Evolutionary conservation across 352 stramenopile genomes (phyloP).

Genomic region (Pythium coloratum): DNA sequence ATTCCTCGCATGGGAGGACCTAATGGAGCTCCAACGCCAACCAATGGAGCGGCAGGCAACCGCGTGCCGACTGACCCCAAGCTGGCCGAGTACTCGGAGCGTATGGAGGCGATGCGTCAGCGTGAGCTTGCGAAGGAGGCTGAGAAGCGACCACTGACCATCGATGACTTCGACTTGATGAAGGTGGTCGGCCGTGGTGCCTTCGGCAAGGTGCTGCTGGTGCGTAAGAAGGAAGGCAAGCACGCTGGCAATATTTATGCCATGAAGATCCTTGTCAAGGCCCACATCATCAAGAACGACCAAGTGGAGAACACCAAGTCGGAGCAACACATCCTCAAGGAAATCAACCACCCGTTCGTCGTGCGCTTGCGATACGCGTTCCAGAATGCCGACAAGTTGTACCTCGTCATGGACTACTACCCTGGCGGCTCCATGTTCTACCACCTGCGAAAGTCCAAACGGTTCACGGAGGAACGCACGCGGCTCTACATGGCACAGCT

Average conservation of each 20-base stretch:
- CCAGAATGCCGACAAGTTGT: constrained; percentile 92
- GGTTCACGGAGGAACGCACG: constrained; percentile 83
- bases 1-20: constrained; percentile 52
- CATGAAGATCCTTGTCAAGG: constrained; percentile 95
- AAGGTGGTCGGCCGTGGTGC: constrained; percentile 95
- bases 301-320: constrained; percentile 93
- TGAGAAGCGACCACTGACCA: constrained; percentile 68
- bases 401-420: constrained; percentile 97
- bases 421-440: constrained; percentile 90
- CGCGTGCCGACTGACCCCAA: constrained; percentile 55
- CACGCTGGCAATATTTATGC: constrained; percentile 88
- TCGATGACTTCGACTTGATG: constrained; percentile 94
- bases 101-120: constrained; percentile 79
- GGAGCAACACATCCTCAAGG: constrained; percentile 89
- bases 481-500: constrained; percentile 88
- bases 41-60: constrained; percentile 4
- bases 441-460: constrained; percentile 85
- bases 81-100: constrained; percentile 57
- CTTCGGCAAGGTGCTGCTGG: constrained; percentile 95
- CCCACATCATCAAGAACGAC: constrained; percentile 91
- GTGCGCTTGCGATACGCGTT: constrained; percentile 86
- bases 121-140: constrained; percentile 73
- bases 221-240: constrained; percentile 91
- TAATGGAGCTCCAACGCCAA: constrained; percentile 7
- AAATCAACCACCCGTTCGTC: constrained; percentile 89